A percentile compares a stretch with the other conserved stretches of the same genome.
These are phyloP conservation scores for Solanum gracilifrons DNA, from an alignment of 257 asterid genomes.

Conservation along the genomic window DNA sequence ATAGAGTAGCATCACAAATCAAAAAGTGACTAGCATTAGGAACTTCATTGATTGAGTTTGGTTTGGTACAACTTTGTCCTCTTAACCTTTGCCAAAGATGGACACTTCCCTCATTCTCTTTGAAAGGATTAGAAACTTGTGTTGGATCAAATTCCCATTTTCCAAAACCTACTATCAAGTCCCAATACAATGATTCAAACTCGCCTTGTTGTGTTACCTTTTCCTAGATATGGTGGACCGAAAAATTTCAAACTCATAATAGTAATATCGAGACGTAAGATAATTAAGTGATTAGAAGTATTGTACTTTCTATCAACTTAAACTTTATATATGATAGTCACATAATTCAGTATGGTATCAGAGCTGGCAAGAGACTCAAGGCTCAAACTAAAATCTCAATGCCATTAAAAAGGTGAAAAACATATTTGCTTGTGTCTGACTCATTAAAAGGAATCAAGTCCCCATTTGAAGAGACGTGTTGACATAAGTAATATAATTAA, in stretches of 20 bases:
- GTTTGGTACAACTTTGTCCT: slow-evolving; percentile 42
- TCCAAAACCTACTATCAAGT: slow-evolving; percentile 32
- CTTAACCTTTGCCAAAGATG: slow-evolving; percentile 72
- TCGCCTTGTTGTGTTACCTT: slow-evolving; percentile 48
- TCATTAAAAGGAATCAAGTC: not conserved
- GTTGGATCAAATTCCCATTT: slow-evolving; percentile 60
- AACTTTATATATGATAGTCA: not conserved
- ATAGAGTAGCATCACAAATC: slow-evolving; percentile 19
- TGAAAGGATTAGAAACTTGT: slow-evolving; percentile 43
- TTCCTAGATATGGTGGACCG: slow-evolving; percentile 15
- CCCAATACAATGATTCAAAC: slow-evolving; percentile 45
- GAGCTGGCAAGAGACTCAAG: not conserved
- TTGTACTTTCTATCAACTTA: not conserved
- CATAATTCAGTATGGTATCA: not conserved
- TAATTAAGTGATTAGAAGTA: not conserved
- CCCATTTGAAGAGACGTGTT: not conserved
- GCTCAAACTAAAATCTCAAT: not conserved
- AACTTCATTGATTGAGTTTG: slow-evolving; percentile 42
- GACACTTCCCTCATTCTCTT: slow-evolving; percentile 41
- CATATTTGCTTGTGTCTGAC: not conserved
- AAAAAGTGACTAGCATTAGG: slow-evolving; percentile 55
- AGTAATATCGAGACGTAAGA: not conserved
- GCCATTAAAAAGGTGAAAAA: not conserved
- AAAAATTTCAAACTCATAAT: not conserved
- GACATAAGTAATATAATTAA: not conserved